Conservation (phyloP, 257 asterid species). For the Lithospermum erythrorhizon region DNA sequence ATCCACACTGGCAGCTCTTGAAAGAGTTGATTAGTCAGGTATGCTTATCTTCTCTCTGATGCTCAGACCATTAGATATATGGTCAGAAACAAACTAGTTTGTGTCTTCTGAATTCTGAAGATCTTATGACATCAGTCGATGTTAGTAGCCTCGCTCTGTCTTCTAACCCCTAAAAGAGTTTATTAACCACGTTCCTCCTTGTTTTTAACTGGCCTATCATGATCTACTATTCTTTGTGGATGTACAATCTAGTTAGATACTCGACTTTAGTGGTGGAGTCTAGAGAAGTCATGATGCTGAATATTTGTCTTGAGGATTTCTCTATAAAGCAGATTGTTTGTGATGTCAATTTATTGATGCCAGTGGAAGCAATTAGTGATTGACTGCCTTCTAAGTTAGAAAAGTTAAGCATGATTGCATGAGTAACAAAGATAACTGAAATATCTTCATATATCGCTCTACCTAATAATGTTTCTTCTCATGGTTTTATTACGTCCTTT, state of each 20-base stretch:
- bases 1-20: conserved; percentile 26
- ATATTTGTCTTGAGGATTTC: not conserved
- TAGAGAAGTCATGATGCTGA: too few relatives aligned
- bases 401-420: not conserved
- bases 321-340: not conserved
- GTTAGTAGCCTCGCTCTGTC: too few relatives aligned
- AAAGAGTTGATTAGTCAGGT: conserved; percentile 30
- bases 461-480: not conserved
- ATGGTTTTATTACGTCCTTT: not conserved
- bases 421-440: not conserved
- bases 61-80: not conserved
- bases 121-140: too few relatives aligned
- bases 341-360: not conserved
- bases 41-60: not conserved
- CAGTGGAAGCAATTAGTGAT: not conserved
- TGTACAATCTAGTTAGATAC: not conserved
- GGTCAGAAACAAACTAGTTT: not conserved
- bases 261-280: too few relatives aligned
- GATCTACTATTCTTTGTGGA: not conserved
- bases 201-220: not conserved
- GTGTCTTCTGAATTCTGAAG: not conserved
- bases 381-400: not conserved
- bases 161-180: too few relatives aligned
- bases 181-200: not conserved
- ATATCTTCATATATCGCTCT: not conserved